These are phyloP conservation scores for Trichoderma parareesei DNA, from an alignment of 495 filamentous ascomycete species.

Conservation along the genomic window DNA sequence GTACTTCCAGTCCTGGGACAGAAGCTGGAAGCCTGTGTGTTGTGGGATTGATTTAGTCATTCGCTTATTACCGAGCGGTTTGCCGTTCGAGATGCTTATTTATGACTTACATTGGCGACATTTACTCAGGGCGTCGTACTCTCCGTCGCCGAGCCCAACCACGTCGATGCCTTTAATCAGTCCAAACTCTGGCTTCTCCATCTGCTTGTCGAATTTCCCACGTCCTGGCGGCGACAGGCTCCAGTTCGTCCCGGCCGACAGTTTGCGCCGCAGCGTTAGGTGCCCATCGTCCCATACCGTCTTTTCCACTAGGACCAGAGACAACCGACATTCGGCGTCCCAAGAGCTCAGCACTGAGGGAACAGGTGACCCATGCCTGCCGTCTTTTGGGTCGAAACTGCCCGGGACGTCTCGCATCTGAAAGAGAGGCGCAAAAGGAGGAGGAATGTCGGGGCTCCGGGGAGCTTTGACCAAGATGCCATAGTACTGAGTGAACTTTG, in stretches of 20 bases:
- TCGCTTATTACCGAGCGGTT: neutral
- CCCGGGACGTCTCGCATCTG: neutral
- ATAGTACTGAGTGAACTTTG: neutral
- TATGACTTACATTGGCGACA: neutral
- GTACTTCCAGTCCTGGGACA: neutral
- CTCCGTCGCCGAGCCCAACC: constrained; percentile 1
- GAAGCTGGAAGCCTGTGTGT: neutral
- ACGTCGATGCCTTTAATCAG: neutral
- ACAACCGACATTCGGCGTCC: neutral
- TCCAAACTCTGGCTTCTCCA: neutral
- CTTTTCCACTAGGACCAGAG: neutral
- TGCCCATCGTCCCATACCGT: neutral
- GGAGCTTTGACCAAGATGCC: neutral
- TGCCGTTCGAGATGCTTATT: neutral
- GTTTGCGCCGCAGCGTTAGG: neutral
- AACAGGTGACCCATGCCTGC: neutral
- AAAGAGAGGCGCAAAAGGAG: neutral
- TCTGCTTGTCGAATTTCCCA: neutral
- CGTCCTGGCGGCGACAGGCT: neutral
- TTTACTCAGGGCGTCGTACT: neutral
- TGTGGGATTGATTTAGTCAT: neutral
- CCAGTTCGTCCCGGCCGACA: neutral
- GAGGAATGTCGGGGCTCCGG: neutral
- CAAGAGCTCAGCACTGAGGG: neutral
- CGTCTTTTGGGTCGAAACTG: neutral